Conservation (phyloP, 805 yeast species). For the Grigorovia transvaalensis region DNA sequence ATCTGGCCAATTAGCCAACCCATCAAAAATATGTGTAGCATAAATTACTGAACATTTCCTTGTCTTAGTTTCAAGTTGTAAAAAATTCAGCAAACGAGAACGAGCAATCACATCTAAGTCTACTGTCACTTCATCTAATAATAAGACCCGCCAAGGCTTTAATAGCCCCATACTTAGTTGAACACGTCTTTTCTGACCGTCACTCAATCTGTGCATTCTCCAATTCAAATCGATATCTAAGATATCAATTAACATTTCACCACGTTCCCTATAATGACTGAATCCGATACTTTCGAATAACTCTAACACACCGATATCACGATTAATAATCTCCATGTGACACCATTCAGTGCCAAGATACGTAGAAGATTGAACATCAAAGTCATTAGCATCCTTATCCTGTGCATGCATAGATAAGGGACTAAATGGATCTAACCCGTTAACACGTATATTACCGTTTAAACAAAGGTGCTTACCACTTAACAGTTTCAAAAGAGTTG, state of each 20-base stretch:
- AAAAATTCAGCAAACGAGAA: constrained; percentile 56
- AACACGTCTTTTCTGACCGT: constrained; percentile 91
- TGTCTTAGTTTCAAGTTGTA: constrained; percentile 58
- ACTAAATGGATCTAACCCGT: constrained; percentile 85
- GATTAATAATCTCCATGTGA: constrained; percentile 72
- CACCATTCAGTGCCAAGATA: constrained; percentile 98
- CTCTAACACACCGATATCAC: constrained; percentile 82
- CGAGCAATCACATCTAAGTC: constrained; percentile 92
- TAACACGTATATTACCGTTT: constrained; percentile 58
- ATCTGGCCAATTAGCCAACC: constrained; percentile 86
- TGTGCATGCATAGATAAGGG: constrained; percentile 31
- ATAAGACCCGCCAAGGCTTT: constrained; percentile 77
- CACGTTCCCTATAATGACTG: constrained; percentile 59
- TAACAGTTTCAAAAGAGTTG: constrained; percentile 70
- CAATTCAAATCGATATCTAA: constrained; percentile 80
- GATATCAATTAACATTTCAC: constrained; percentile 64
- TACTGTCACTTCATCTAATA: constrained; percentile 95
- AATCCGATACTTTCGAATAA: constrained; percentile 77
- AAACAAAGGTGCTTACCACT: constrained; percentile 88
- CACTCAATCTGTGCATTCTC: constrained; percentile 88
- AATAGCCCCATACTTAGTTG: constrained; percentile 89
- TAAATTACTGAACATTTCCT: constrained; percentile 74
- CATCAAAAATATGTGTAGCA: constrained; percentile 96
- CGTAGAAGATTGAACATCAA: constrained; percentile 45
- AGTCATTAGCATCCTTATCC: constrained; percentile 27